A percentile compares a stretch with the other conserved stretches of the same genome.
Conservation (phyloP, 75 land plant genomes). For the Selaginella moellendorffii region DNA sequence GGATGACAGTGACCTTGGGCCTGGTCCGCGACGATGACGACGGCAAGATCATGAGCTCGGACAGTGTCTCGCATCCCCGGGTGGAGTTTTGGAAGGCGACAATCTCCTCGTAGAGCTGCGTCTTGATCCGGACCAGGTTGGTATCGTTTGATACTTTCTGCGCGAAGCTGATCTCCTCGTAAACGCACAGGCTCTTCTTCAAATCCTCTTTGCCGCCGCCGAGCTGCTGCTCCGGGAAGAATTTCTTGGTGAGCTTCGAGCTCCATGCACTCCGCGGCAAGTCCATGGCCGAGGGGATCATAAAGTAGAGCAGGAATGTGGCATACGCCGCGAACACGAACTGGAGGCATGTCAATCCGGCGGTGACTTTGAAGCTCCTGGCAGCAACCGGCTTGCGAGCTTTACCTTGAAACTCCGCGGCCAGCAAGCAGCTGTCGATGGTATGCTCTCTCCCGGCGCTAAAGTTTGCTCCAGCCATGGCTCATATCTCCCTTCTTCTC, state of each 20-base stretch:
- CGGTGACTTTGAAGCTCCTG: background rate
- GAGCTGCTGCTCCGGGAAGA: background rate
- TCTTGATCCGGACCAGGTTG: background rate
- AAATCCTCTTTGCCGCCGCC: background rate
- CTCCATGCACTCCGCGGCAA: background rate
- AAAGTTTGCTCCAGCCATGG: background rate
- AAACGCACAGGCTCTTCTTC: background rate
- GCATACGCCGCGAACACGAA: background rate
- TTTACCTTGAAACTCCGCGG: background rate
- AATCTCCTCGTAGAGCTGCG: slow-evolving; percentile 6
- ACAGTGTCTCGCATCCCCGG: background rate
- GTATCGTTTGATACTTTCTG: background rate
- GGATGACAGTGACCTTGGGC: slow-evolving; percentile 67
- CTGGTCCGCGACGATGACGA: background rate
- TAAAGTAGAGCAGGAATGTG: background rate
- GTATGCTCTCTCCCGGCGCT: no score
- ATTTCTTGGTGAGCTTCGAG: background rate
- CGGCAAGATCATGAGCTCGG: background rate
- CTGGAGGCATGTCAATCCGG: background rate
- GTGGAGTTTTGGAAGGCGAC: background rate
- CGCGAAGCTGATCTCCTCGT: background rate
- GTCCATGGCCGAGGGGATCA: background rate
- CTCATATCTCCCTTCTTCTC: background rate
- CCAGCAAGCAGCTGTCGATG: background rate
- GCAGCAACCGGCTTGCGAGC: background rate